Evolutionary conservation across 371 early-diverging fungal genomes (phyloP), one percentile per base, ranked within the genome.

Genomic region (Apophysomyces ossiformis): DNA sequence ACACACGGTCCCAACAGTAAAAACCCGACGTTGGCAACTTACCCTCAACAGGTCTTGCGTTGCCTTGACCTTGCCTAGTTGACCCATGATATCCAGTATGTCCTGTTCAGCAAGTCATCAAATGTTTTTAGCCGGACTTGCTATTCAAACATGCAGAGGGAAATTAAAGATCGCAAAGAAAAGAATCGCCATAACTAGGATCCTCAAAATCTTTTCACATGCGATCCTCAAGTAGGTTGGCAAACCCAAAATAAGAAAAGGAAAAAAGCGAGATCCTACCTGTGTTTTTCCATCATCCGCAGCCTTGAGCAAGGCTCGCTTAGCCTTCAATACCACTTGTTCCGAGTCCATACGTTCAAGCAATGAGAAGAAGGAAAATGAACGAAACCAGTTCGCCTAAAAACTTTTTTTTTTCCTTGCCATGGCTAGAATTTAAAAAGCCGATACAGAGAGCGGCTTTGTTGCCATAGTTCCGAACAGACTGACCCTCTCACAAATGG

Each of bases 41-140:
- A 77, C 77, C 68, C 66, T 64, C 18, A 77, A 57, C 41, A 77
- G 60, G 5, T 77, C 77, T 44, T 74, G 69, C 5, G 72, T 71
- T n/a, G 72, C 77, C 16, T 67, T 73, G 26, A 73, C 63, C 39
- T 68, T 73, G 12, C 45, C 58, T 26, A 77, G 61, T 43, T 68
- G 64, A 37, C 56, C 57, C 60, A 77, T 63, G 39, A 77, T 69
- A 68, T 67, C 72, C 16, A 77, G 45, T 44, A 69, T 65, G 16
- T 67, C 74, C 77, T 77, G 61, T 38, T 45, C 35, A 32, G 13
- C 57, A 58, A 59, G 41, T 15, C 18, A 59, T 13, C 11, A 39
- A n/a, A 21, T 46, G 15, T 44, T 15, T 7, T 11, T 7, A 46
- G 12, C 50, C 32, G 32, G 32, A 26, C 32, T 26, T n/a, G 13